Evolutionary conservation across 1,284 basidiomycete species (phyloP).

Genomic region (Fomitopsis schrenkii): DNA sequence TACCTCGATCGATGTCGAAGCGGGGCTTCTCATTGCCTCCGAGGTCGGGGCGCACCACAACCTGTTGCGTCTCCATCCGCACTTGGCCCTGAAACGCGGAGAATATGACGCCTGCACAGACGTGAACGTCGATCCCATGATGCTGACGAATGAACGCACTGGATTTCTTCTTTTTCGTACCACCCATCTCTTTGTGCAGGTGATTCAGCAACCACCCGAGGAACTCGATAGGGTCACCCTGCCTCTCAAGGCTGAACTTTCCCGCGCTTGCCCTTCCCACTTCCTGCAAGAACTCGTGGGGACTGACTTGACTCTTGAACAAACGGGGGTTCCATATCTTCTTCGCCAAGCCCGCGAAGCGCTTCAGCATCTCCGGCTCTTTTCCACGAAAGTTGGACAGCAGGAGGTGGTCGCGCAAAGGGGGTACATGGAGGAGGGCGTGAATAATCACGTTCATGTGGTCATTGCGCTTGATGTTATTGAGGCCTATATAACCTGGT

Average conservation of each 20-base stretch:
- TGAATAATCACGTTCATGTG: conserved; percentile 98
- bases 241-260: conserved; percentile 89
- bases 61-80: conserved; percentile 90
- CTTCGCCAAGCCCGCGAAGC: conserved; percentile 83
- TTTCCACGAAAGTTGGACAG: conserved; percentile 70
- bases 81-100: conserved; percentile 93
- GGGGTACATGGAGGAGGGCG: conserved; percentile 86
- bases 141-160: conserved; percentile 46
- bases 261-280: conserved; percentile 85
- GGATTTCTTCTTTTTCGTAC: conserved; percentile 81
- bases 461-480: conserved; percentile 97
- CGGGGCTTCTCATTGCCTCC: conserved; percentile 72
- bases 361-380: conserved; percentile 82
- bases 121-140: conserved; percentile 11
- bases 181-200: conserved; percentile 89
- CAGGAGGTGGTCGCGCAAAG: conserved; percentile 85
- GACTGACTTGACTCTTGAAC: conserved; percentile 98
- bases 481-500: conserved; percentile 94
- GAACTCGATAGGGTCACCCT: conserved; percentile 96
- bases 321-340: conserved; percentile 95
- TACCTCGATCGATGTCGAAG: conserved; percentile 91
- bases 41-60: conserved; percentile 78
- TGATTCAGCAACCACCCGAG: conserved; percentile 94
- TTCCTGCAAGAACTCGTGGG: conserved; percentile 98
- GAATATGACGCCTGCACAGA: conserved; percentile 77